Evolutionary conservation across 2,329 filamentous ascomycete genomes (phyloP), one percentile per base, ranked within the genome.

Genomic region (Macrophomina phaseolina): DNA sequence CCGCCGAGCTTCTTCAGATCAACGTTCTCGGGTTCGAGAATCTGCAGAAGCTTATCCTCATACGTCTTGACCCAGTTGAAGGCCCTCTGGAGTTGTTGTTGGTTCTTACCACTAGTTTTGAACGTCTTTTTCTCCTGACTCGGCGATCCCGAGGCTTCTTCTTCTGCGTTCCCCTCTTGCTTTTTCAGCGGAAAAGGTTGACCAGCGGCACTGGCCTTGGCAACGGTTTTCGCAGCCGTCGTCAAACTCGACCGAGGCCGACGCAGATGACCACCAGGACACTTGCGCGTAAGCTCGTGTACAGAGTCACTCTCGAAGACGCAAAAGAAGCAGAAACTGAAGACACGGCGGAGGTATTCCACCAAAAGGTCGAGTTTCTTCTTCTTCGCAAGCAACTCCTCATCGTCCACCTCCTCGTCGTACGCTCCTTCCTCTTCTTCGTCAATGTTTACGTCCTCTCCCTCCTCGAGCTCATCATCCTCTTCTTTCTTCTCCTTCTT

Each of bases 31-130:
- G 95, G 95, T 71, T 98, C 94, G 14, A 99, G 85, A 55, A 98
- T 91, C 77, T 97, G 94, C 76, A 92, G 84, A 62, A 99, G 86
- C 81, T 99, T 99, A 75, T 99, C 95, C 76, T 99, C 95, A 74
- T 97, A 99, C 0, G 95, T 98, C 82, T 91, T 96, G 68, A 99
- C 96, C 95, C 96, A 99, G 75, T 98, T 99, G 82, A 93, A 98
- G 0, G 95, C 95, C 67, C 94, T 90, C 74, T 96, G 91, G 14
- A 98, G 87, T 76, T 98, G 95, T 77, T 96, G 93, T 73, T 97
- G 93, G 4, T 89, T 89, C 81, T 97, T 97, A 61, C 85, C 89
- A 30, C 85, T 86, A 16, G 89, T 85, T 67, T 87, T 89, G 69
- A 73, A 72, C 49, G 90, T 89, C 73, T 92, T 93, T 74, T 91